Conservation (phyloP, 1,139 yeast genomes). For the Sugiyamaella neomexicana region DNA sequence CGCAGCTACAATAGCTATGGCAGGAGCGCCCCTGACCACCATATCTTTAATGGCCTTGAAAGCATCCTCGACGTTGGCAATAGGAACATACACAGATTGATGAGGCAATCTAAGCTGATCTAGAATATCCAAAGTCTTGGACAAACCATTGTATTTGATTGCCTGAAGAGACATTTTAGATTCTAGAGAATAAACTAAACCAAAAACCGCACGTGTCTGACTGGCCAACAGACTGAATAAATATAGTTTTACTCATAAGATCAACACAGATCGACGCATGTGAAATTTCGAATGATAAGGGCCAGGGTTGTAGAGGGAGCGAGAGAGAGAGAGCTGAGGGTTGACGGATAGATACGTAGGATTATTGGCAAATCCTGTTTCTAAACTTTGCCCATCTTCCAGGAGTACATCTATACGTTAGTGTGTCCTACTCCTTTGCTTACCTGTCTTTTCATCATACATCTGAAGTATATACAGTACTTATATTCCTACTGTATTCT, state of each 20-base stretch:
- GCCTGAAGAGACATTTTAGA: constrained; percentile 48
- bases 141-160: constrained; percentile 58
- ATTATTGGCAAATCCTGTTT: neutral
- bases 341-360: too few relatives aligned
- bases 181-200: neutral
- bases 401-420: neutral
- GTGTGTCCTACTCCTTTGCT: too few relatives aligned
- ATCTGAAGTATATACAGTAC: too few relatives aligned
- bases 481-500: too few relatives aligned
- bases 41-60: constrained; percentile 76
- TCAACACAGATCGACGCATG: neutral
- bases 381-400: too few relatives aligned
- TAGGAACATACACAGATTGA: constrained; percentile 63
- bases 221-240: neutral
- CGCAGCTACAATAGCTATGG: constrained; percentile 93
- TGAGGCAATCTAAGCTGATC: constrained; percentile 87
- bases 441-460: too few relatives aligned
- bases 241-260: too few relatives aligned
- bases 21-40: constrained; percentile 99
- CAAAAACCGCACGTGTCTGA: constrained; percentile 1
- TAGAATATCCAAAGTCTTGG: constrained; percentile 56
- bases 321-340: too few relatives aligned
- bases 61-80: constrained; percentile 67
- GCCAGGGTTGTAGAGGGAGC: constrained; percentile 6
- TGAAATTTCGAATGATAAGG: constrained; percentile 5